Conservation (phyloP, 1,284 basidiomycete genomes). For the Sanghuangporus sanghuang region DNA sequence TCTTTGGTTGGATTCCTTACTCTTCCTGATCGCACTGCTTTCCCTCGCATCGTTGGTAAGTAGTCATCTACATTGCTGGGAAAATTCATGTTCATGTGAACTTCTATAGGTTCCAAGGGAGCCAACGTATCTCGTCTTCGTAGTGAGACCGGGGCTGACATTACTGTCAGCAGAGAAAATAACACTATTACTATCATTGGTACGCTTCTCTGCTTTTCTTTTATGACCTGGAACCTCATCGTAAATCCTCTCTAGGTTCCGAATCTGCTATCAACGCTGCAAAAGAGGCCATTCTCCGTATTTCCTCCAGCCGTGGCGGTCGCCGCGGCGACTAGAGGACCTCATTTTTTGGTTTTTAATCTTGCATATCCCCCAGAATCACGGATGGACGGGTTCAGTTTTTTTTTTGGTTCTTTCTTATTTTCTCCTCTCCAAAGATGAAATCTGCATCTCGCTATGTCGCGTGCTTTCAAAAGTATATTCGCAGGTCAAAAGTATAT, state of each 20-base stretch:
- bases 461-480: neutral
- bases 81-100: neutral
- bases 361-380: neutral
- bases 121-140: constrained; percentile 83
- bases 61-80: neutral
- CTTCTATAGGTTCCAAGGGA: constrained; percentile 63
- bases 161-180: constrained; percentile 82
- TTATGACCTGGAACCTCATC: neutral
- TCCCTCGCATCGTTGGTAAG: constrained; percentile 72
- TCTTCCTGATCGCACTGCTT: constrained; percentile 65
- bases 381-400: constrained; percentile 4
- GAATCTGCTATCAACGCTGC: constrained; percentile 69
- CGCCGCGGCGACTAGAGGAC: constrained; percentile 29
- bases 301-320: constrained; percentile 45
- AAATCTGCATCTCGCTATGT: neutral
- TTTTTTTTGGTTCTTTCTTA: neutral
- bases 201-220: constrained; percentile 31
- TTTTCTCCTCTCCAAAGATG: neutral
- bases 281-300: constrained; percentile 75
- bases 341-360: neutral
- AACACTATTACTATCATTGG: constrained; percentile 81
- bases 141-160: constrained; percentile 83
- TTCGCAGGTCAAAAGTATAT: neutral
- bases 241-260: constrained; percentile 40
- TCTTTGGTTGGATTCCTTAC: constrained; percentile 76